phyloP scores from a whole-genome alignment of 1,284 basidiomycete genomes.

The Naganishia cerealis region DNA sequence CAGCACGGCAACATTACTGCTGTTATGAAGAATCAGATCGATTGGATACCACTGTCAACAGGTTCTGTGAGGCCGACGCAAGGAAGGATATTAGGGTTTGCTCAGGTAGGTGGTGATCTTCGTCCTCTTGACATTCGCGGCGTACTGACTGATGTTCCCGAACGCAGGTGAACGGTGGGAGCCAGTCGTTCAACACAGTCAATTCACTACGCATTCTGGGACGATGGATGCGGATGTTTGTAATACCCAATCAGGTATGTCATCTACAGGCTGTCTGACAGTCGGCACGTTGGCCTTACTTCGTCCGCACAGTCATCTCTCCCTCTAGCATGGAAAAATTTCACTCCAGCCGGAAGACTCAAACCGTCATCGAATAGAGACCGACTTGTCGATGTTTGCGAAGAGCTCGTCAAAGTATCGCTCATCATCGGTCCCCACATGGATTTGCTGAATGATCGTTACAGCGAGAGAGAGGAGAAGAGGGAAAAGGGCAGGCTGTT shows the following conservation, averaged over 20 bases:
- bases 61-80: conserved; percentile 54
- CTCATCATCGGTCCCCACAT: conserved; percentile 43
- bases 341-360: conserved; percentile 45
- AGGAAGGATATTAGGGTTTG: conserved; percentile 47
- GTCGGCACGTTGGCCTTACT: neutral
- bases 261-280: neutral
- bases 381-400: conserved; percentile 53
- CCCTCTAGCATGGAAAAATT: conserved; percentile 52
- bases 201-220: conserved; percentile 51
- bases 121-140: no score
- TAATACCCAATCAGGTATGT: conserved; percentile 40
- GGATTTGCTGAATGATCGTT: conserved; percentile 46
- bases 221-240: conserved; percentile 51
- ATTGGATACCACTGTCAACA: conserved; percentile 51
- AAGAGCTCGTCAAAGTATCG: conserved; percentile 48
- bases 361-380: conserved; percentile 52
- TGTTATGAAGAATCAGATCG: conserved; percentile 54
- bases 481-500: conserved; percentile 45
- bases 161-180: conserved; percentile 51
- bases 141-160: neutral
- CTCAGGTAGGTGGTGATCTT: conserved; percentile 32
- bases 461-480: conserved; percentile 49
- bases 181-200: conserved; percentile 53
- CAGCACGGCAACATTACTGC: conserved; percentile 53
- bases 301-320: conserved; percentile 45